Conservation (phyloP, 257 asterid genomes). For the Galeopsis tetrahit region DNA sequence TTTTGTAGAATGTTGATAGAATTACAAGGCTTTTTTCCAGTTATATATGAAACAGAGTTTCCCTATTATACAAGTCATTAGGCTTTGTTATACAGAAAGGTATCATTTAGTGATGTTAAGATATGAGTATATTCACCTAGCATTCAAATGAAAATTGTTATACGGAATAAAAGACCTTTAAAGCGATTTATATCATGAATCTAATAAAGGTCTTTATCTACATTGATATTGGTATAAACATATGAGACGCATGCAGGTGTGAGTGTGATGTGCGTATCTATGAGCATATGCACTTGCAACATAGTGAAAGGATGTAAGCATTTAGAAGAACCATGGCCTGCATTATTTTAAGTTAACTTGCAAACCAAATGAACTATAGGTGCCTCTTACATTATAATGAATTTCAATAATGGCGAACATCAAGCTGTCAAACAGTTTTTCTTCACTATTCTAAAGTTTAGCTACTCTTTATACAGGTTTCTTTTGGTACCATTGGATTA, state of each 20-base stretch:
- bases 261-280: neutral
- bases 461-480: constrained; percentile 56
- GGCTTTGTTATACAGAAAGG: no score
- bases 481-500: constrained; percentile 92
- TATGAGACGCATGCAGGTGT: neutral
- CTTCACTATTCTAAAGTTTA: constrained; percentile 27
- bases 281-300: neutral
- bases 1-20: no score
- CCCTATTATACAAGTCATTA: no score
- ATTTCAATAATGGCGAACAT: neutral
- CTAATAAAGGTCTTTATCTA: no score
- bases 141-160: no score
- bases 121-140: no score
- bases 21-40: no score
- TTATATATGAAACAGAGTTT: no score
- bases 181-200: no score
- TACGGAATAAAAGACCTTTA: no score
- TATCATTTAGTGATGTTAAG: no score
- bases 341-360: neutral
- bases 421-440: constrained; percentile 10
- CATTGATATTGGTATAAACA: no score
- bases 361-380: constrained; percentile 5
- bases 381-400: constrained; percentile 5
- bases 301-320: neutral
- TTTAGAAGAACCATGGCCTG: neutral